phyloP scores from a whole-genome alignment of 805 yeast genomes.

The Candida pseudofarinosa region DNA sequence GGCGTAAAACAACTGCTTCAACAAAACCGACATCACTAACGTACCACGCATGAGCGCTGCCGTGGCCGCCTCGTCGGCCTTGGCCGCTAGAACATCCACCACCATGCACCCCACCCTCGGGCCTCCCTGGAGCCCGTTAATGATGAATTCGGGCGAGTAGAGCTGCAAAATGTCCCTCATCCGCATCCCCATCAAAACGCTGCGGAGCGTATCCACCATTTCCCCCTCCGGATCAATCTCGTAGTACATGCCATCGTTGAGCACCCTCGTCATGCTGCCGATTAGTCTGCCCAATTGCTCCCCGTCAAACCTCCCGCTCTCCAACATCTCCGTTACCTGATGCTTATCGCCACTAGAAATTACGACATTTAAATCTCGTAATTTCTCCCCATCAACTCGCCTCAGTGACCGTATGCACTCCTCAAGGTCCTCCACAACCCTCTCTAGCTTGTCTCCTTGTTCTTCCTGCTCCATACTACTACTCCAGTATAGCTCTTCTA shows the following conservation, averaged over 20 bases:
- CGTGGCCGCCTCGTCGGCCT: background rate
- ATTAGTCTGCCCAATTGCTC: background rate
- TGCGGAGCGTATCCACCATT: conserved; percentile 12
- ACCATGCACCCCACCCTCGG: background rate
- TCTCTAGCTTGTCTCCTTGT: background rate
- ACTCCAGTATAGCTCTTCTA: too few species aligned
- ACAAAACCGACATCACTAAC: conserved; percentile 1
- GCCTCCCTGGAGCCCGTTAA: conserved; percentile 1
- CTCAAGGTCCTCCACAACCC: background rate
- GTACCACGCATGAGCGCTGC: conserved; percentile 1
- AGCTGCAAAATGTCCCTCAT: conserved; percentile 10
- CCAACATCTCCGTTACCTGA: background rate
- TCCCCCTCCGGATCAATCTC: conserved; percentile 11
- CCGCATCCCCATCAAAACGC: conserved; percentile 7
- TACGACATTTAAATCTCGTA: background rate
- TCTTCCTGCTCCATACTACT: background rate
- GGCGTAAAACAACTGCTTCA: conserved; percentile 1
- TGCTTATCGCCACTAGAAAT: background rate
- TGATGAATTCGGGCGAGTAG: conserved; percentile 15
- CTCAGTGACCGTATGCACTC: background rate
- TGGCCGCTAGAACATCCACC: conserved; percentile 3
- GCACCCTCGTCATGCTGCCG: background rate
- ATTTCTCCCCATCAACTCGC: background rate
- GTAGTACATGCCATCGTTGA: conserved; percentile 5
- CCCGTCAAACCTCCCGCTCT: background rate